Base-by-base conservation (phyloP, 768 basidiomycete species). In the Mycena crocata region DNA sequence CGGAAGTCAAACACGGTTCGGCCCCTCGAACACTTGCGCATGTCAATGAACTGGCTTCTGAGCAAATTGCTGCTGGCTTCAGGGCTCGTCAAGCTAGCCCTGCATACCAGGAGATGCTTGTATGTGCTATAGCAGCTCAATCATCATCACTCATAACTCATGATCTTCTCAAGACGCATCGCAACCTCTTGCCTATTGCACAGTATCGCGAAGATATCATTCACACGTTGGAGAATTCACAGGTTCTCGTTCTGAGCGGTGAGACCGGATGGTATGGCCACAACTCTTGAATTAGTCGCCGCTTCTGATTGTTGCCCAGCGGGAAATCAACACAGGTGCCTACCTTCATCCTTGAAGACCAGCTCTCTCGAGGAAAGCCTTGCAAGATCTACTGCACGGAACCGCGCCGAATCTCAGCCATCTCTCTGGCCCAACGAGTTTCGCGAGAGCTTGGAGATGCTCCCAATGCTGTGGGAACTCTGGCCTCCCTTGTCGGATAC, bases 251-350 rank as follows among this genome's bases (percentile, higher is more conserved):
- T 3, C 82, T 99, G 0, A 97, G 82, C 67, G 81, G 81, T 37
- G 82, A 86, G 77, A 84, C 81, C 30, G 77, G 78, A 73, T 83
- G 80, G 82, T 81, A 67, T 69, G 73, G 55, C 50, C 46, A 23
- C n/a, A 44, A 30, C n/a, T 26, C 60, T 56, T 55, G 24, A 17
- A 23, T 52, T 24, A 55, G 37, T 15, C 26, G 56, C 17, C 42
- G 57, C 26, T 39, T 49, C 45, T 69, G 51, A 65, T 40, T n/a
- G 54, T 57, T 56, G 56, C 50, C 32, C 69, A 96, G 95, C 73
- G 97, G 97, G 12, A 99, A 99, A 81, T 98, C 96, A 2, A 99
- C 97, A 0, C 97, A 99, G 80, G 88, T 98, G 5, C 97, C 97
- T 5, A 86, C 92, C 1, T 99, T 96, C 80, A 92, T 99, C 69